Evolutionary conservation across 768 basidiomycete species (phyloP), one percentile per base, ranked within the genome.

Genomic region (Jaapia argillacea): DNA sequence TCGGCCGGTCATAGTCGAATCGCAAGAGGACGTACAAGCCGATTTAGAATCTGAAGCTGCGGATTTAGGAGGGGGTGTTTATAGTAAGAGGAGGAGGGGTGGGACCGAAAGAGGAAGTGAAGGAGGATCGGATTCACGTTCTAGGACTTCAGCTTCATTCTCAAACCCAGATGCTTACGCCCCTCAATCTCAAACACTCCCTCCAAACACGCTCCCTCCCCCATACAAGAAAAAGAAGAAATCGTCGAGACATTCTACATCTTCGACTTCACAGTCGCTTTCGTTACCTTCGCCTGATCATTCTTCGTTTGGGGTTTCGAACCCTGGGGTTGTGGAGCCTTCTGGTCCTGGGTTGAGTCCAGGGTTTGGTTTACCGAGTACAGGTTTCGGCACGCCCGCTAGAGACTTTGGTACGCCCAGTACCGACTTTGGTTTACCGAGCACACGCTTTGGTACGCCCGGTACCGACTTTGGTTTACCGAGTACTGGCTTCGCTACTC

Each of bases 61-160:
- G 0, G 81, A 85, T 58, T 64, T 84, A 16, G 81, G 73, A 33
- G 81, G 73, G 1, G 69, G 65, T 33, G 46, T 71, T 7, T 83
- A 83, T 55, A 52, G 71, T 4, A 64, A 50, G n/a, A 49, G 54
- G 10, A n/a, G n/a, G 31, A 16, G 31, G 10, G 31, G 31, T 2
- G 43, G 54, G 20, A 37, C 53, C 6, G 45, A 68, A 28, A 63
- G 60, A 35, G 56, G 61, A 13, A 58, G 54, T 0, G 55, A 63
- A 2, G 57, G 53, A 3, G 73, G 70, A 21, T 82, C 81, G 0
- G 75, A 79, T 45, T 79, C 77, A 3, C 74, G 70, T 26, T 81
- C 79, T 3, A 70, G 74, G 24, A 81, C 80, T 0, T 79, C 79
- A 3, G 59, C 72, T 3, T 77, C 75, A 0, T 37, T 61, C 22